Conservation (phyloP, 306 rosid genomes). For the Quercus cerris region DNA sequence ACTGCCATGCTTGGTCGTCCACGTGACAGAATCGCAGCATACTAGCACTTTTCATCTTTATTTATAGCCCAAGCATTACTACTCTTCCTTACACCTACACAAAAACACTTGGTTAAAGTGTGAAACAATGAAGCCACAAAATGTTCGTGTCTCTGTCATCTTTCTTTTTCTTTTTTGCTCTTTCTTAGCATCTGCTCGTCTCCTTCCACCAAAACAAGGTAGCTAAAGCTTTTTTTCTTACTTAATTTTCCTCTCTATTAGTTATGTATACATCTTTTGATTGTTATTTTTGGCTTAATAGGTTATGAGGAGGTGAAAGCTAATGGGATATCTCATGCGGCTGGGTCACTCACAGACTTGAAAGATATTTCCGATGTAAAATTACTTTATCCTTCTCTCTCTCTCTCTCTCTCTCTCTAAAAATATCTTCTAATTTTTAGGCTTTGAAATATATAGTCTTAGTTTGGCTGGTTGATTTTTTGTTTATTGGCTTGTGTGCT, state of each 20-base stretch:
- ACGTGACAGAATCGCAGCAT: constrained; percentile 6
- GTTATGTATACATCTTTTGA: background rate
- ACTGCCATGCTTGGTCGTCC: constrained; percentile 17
- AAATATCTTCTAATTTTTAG: too few species aligned
- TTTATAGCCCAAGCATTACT: constrained; percentile 4
- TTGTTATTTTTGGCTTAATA: background rate
- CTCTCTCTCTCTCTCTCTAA: background rate
- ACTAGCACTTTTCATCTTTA: background rate
- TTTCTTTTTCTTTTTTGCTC: constrained; percentile 32
- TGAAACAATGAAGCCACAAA: constrained; percentile 33
- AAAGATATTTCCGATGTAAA: constrained; percentile 37
- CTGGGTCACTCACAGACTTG: background rate
- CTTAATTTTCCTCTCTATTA: background rate
- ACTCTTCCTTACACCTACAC: background rate
- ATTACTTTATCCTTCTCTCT: background rate
- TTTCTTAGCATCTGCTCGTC: constrained; percentile 30
- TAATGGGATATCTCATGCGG: constrained; percentile 11
- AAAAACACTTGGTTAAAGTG: background rate
- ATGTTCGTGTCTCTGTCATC: constrained; percentile 3
- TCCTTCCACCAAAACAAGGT: constrained; percentile 37
- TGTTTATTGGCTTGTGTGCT: background rate
- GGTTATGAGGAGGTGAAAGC: constrained; percentile 31
- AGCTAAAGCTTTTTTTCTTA: background rate
- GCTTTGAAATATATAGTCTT: too few species aligned
- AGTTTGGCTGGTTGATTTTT: background rate